Percentiles rank a stretch among this genome's conserved stretches.
Conservation (phyloP, 495 filamentous ascomycete species). For the Xylaria nigripes region DNA sequence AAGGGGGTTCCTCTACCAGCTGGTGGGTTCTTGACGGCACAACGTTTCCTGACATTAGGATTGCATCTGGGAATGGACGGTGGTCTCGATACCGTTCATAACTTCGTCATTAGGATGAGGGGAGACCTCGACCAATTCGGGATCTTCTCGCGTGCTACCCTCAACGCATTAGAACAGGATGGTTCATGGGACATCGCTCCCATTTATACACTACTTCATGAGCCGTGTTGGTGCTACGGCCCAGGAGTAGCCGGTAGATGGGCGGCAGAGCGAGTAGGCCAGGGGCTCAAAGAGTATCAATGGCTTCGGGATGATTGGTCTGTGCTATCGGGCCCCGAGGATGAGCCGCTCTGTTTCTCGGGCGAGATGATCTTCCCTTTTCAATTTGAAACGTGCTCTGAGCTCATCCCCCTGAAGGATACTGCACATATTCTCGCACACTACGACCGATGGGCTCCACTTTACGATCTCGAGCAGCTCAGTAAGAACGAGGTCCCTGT, state of each 20-base stretch:
- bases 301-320: slow-evolving; percentile 33
- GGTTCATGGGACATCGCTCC: slow-evolving; percentile 63
- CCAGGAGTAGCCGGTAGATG: slow-evolving; percentile 38
- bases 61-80: slow-evolving; percentile 69
- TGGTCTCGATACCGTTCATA: slow-evolving; percentile 60
- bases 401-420: slow-evolving; percentile 54
- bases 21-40: slow-evolving; percentile 60
- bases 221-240: slow-evolving; percentile 67
- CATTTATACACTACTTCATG: slow-evolving; percentile 81
- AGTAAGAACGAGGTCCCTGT: slow-evolving; percentile 76
- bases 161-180: slow-evolving; percentile 55
- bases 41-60: slow-evolving; percentile 67
- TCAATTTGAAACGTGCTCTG: slow-evolving; percentile 69
- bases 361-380: slow-evolving; percentile 88
- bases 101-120: slow-evolving; percentile 58
- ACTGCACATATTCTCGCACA: slow-evolving; percentile 64
- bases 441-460: slow-evolving; percentile 56
- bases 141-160: slow-evolving; percentile 60
- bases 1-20: slow-evolving; percentile 49
- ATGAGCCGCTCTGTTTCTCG: slow-evolving; percentile 66
- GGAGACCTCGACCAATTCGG: slow-evolving; percentile 65
- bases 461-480: slow-evolving; percentile 70
- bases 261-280: slow-evolving; percentile 41
- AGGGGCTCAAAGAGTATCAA: slow-evolving; percentile 26
- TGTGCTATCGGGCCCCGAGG: slow-evolving; percentile 26